Evolutionary conservation across 257 asterid genomes (phyloP), one percentile per base, ranked within the genome.

Genomic region (Avicennia marina): DNA sequence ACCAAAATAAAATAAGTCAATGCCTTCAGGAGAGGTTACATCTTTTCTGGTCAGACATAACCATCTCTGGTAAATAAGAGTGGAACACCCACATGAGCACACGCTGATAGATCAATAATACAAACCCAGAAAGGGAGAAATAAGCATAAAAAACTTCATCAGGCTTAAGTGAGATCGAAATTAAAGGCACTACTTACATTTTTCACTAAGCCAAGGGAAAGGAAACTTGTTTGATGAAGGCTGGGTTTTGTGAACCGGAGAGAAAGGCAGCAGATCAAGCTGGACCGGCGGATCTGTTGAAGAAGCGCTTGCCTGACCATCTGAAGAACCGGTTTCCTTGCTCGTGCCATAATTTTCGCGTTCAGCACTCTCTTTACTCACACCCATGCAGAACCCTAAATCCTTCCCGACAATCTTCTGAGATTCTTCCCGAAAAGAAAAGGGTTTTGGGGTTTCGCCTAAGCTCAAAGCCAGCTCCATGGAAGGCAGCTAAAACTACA

Each of bases 391-490:
- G 56, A 89, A 89, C 77, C 97, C 95, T 73, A 83, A 11, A 46
- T 75, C 74, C 16, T 65, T 62, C 17, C 41, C 66, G 0, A 58
- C 45, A 25, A 59, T 56, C 19, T 72, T 62, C 56, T 69, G 67
- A 3, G 79, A 47, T 12, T 74, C 81, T 5, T 75, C 84, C n/a
- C 66, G 72, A 53, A 79, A 75, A 0, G 81, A 24, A 31, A 81
- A 70, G 34, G 83, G 72, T 45, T 88, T 89, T 21, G 84, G 77
- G 0, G 84, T 66, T 12, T 83, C 91, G 0, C 97, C 97, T 44
- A 89, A 69, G 44, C 94, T 89, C 76, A 89, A 67, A 81, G 76
- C 95, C 53, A 89, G 74, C 78, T 89, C 97, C 97, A 89, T 86
- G 11, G 7, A 34, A 9, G 12, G 17, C 15, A 55, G 33, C 16